These are phyloP conservation scores for Biscutella laevigata DNA, from an alignment of 441 rosid genomes.

Conservation along the genomic window DNA sequence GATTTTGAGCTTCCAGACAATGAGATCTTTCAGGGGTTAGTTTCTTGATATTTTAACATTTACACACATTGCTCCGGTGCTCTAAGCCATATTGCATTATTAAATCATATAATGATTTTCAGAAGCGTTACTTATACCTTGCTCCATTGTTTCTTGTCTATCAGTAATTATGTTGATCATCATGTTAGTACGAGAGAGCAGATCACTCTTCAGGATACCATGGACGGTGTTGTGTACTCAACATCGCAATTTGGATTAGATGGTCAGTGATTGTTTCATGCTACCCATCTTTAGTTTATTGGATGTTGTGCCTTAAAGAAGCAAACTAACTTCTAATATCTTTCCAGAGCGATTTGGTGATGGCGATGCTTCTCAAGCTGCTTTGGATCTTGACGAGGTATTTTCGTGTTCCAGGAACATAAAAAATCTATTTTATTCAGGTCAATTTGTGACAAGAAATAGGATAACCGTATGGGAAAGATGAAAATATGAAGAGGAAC, in stretches of 20 bases:
- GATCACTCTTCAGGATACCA: constrained; percentile 94
- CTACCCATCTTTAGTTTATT: constrained; percentile 11
- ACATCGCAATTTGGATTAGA: constrained; percentile 95
- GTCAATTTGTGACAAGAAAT: constrained; percentile 11
- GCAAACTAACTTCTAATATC: constrained; percentile 16
- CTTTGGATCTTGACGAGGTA: constrained; percentile 96
- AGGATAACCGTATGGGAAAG: constrained; percentile 4
- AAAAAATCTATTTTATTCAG: background rate
- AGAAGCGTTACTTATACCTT: background rate
- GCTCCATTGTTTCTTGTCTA: constrained; percentile 21
- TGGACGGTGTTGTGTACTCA: constrained; percentile 92
- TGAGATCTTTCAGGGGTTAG: constrained; percentile 93
- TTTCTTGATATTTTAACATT: constrained; percentile 16
- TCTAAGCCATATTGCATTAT: background rate
- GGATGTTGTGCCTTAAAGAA: background rate
- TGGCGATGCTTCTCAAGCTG: constrained; percentile 88
- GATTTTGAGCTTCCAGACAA: constrained; percentile 99
- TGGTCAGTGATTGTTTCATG: constrained; percentile 48
- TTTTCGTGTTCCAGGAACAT: constrained; percentile 3
- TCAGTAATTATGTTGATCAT: constrained; percentile 94
- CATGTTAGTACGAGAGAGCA: constrained; percentile 96
- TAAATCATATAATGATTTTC: background rate
- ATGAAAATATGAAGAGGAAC: background rate
- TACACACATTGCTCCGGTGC: background rate
- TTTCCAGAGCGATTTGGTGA: constrained; percentile 95